Conservation (phyloP, 2,329 filamentous ascomycete species). For the Shiraia sp. region DNA sequence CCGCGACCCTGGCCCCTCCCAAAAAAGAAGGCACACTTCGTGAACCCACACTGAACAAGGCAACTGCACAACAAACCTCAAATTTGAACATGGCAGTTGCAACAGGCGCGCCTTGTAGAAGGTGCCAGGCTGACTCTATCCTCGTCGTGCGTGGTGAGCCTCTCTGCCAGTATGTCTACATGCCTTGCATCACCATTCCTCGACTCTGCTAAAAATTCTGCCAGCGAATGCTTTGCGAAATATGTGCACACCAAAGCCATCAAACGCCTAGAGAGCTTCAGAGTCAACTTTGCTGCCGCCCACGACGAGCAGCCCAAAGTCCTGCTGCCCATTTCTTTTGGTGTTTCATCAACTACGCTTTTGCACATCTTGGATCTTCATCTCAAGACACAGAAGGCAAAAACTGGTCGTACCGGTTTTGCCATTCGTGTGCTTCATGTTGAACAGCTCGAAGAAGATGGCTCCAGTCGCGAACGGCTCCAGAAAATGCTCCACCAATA, state of each 20-base stretch:
- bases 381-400: slow-evolving; percentile 65
- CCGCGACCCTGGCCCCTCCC: too few relatives aligned
- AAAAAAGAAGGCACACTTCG: slow-evolving; percentile 3
- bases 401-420: slow-evolving; percentile 68
- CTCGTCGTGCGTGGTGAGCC: slow-evolving; percentile 62
- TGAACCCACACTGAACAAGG: not conserved
- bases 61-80: slow-evolving; percentile 6
- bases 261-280: slow-evolving; percentile 74
- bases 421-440: slow-evolving; percentile 62
- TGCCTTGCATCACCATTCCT: not conserved
- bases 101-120: slow-evolving; percentile 52
- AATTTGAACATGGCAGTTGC: slow-evolving; percentile 30
- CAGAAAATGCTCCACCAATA: slow-evolving; percentile 60
- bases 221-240: slow-evolving; percentile 73
- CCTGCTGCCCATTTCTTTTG: slow-evolving; percentile 80
- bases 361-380: slow-evolving; percentile 76
- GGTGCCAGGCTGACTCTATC: slow-evolving; percentile 58
- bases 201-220: slow-evolving; percentile 15
- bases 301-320: slow-evolving; percentile 58
- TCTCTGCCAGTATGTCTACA: slow-evolving; percentile 60
- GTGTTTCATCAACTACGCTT: slow-evolving; percentile 77
- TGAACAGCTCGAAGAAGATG: slow-evolving; percentile 39
- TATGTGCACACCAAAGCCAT: slow-evolving; percentile 80
- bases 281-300: slow-evolving; percentile 51
- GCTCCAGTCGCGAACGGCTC: slow-evolving; percentile 13